phyloP scores from a whole-genome alignment of 1,139 yeast genomes.

The Martiniozyma asiatica region DNA sequence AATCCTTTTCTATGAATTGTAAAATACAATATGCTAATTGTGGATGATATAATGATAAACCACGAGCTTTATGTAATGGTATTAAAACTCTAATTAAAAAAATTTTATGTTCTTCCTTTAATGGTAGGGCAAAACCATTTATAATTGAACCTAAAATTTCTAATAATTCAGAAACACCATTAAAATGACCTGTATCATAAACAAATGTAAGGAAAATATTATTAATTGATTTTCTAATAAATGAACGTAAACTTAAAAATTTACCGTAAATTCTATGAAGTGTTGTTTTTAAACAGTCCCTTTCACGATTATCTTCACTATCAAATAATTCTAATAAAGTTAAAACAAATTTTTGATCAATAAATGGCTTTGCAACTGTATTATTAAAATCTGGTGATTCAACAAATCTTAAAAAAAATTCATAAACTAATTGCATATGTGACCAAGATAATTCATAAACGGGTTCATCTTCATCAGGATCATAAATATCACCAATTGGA shows the following conservation, averaged over 20 bases:
- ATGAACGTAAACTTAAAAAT: slow-evolving; percentile 79
- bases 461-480: slow-evolving; percentile 98
- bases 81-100: slow-evolving; percentile 79
- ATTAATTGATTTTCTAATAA: slow-evolving; percentile 81
- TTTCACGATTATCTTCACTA: slow-evolving; percentile 91
- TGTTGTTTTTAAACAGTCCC: slow-evolving; percentile 91
- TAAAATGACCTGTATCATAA: slow-evolving; percentile 91
- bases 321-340: slow-evolving; percentile 80
- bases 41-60: slow-evolving; percentile 84
- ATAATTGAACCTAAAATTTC: slow-evolving; percentile 94
- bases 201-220: slow-evolving; percentile 87
- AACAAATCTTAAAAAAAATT: slow-evolving; percentile 81
- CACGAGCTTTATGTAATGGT: slow-evolving; percentile 87
- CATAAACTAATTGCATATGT: slow-evolving; percentile 95
- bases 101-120: slow-evolving; percentile 92
- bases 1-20: slow-evolving; percentile 92
- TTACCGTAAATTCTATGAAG: slow-evolving; percentile 94
- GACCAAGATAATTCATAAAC: slow-evolving; percentile 97
- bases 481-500: slow-evolving; percentile 90
- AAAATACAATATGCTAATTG: slow-evolving; percentile 95
- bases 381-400: slow-evolving; percentile 94
- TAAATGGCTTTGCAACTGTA: slow-evolving; percentile 82
- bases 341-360: slow-evolving; percentile 82
- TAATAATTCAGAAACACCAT: slow-evolving; percentile 88
- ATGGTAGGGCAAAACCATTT: slow-evolving; percentile 94